Conservation (phyloP, 768 basidiomycete species). For the Kwoniella newhampshirensis region DNA sequence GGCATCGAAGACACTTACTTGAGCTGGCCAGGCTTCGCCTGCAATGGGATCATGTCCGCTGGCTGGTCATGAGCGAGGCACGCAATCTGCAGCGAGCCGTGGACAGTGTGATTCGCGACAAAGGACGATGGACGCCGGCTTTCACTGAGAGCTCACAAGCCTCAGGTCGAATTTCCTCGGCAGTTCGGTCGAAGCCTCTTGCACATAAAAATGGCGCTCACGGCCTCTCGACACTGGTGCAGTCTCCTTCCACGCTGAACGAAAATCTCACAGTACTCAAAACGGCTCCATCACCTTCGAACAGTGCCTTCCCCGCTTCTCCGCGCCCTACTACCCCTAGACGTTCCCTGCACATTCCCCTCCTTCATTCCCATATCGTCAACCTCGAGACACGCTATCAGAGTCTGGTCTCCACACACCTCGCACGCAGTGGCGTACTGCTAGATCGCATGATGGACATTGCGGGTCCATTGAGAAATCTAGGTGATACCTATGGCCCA, state of each 20-base stretch:
- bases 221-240: too few species aligned
- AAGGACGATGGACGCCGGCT: slow-evolving; percentile 21
- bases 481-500: slow-evolving; percentile 34
- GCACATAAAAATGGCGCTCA: too few species aligned
- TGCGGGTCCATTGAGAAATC: slow-evolving; percentile 31
- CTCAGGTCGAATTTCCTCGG: too few species aligned
- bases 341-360: slow-evolving; percentile 17
- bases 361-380: slow-evolving; percentile 28
- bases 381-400: slow-evolving; percentile 32
- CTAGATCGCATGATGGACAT: slow-evolving; percentile 45
- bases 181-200: too few species aligned
- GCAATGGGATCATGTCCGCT: slow-evolving; percentile 36
- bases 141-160: too few species aligned
- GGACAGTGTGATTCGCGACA: slow-evolving; percentile 13
- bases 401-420: slow-evolving; percentile 14
- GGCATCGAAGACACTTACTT: slow-evolving; percentile 17
- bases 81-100: slow-evolving; percentile 22
- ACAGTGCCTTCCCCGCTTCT: not conserved
- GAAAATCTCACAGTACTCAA: too few species aligned
- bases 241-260: too few species aligned
- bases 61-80: slow-evolving; percentile 27
- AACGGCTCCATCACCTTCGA: not conserved
- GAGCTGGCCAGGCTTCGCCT: slow-evolving; percentile 18
- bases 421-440: slow-evolving; percentile 21
- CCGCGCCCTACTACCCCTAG: slow-evolving; percentile 1